Evolutionary conservation across 371 early-diverging fungal species (phyloP), one percentile per base, ranked within the genome.

Genomic region (Zychaea mexicana): DNA sequence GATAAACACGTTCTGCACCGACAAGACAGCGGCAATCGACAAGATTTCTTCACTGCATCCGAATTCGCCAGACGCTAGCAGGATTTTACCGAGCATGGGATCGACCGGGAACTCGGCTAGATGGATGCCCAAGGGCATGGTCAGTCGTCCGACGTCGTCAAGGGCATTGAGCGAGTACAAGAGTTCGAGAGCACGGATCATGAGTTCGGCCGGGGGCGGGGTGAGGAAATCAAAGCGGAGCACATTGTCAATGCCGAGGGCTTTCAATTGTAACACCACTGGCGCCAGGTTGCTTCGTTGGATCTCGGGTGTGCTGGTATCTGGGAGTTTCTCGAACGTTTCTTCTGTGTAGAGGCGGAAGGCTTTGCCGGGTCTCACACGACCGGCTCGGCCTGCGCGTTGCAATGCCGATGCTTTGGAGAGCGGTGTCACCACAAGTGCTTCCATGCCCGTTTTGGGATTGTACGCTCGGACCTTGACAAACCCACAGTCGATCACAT

Each of bases 21-120:
- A 88, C 7, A 92, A 62, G 88, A 94, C 90, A 5, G 95, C 94
- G 2, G 90, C 91, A 60, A 95, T 91, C 0, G 94, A 89, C 6
- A 93, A 73, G 36, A 92, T 88, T 58, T 95, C 95, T 59, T 92
- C 87, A 15, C 83, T 80, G 66, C 95, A 95, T 38, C 81, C 77
- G 68, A 88, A 90, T 3, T 75, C 79, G 17, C 77, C 78, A 2
- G 91, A 88, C 17, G 90, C 85, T 10, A 93, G 61, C 8, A 93
- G 67, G 64, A 91, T 88, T 45, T 90, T 88, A 17, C 88, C 93
- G 0, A 93, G 71, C 69, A 88, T 73, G 9, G 94, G 93, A 63
- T 93, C 91, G 9, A 93, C 72, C 0, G 95, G 95, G 52, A 92
- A 86, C 64, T 95, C 95, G 1, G 94, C 93, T 22, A 95, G 62